These are phyloP conservation scores for Monosporascus sp. DNA, from an alignment of 2,329 filamentous ascomycete species.

Conservation along the genomic window DNA sequence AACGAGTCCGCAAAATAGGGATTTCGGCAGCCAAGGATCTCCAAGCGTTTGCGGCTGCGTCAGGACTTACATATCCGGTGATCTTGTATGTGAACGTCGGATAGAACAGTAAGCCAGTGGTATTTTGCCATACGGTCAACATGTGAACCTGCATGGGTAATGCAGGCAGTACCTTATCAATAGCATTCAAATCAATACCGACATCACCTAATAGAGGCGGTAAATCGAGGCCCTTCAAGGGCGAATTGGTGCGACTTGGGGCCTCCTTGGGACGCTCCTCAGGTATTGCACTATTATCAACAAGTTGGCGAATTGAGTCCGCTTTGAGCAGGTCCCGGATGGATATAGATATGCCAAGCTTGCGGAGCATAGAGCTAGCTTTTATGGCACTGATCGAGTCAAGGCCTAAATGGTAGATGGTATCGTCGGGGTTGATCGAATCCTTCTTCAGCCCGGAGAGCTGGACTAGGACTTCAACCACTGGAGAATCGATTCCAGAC, in stretches of 20 bases:
- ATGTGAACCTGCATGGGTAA: conserved; percentile 77
- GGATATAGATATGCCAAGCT: conserved; percentile 53
- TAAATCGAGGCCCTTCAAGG: conserved; percentile 34
- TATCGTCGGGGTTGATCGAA: conserved; percentile 56
- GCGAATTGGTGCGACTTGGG: conserved; percentile 5
- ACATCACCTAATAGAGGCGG: conserved; percentile 31
- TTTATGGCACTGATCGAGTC: conserved; percentile 93
- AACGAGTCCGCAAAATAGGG: conserved; percentile 64
- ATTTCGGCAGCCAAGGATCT: conserved; percentile 44
- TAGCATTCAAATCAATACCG: conserved; percentile 35
- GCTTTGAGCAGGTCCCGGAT: conserved; percentile 69
- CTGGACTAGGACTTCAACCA: conserved; percentile 45
- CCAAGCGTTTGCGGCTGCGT: conserved; percentile 57
- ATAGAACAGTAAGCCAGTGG: conserved; percentile 63
- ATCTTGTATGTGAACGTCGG: conserved; percentile 63
- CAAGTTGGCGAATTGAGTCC: conserved; percentile 61
- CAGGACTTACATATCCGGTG: conserved; percentile 29
- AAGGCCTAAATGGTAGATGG: conserved; percentile 77
- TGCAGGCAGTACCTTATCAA: conserved; percentile 60
- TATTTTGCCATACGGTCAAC: conserved; percentile 69
- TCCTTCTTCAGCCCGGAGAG: conserved; percentile 56
- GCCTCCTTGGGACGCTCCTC: neutral
- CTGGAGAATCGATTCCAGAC: conserved; percentile 28
- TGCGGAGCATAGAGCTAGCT: conserved; percentile 65
- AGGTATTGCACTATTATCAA: conserved; percentile 16